Base-by-base conservation (phyloP, 2,329 filamentous ascomycete species). In the Myriosclerotinia curreyana region DNA sequence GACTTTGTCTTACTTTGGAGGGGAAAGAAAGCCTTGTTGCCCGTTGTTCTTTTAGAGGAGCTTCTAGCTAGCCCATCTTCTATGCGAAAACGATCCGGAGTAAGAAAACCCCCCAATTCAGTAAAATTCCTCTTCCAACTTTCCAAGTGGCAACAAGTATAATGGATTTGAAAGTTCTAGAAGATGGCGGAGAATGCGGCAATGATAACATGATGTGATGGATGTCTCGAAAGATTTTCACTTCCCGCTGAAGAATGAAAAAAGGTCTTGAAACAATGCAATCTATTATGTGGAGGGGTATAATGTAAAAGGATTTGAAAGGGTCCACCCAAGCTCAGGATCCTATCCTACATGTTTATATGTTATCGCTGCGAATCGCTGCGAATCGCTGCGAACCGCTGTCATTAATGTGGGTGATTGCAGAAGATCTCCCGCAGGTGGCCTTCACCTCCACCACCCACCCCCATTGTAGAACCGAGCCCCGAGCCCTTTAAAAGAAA, bases 361-460 rank as follows among this genome's bases (percentile, higher is more conserved):
- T 48, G 2, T 22, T 25, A 36, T 48, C 20, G 20, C n/a, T 36
- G 42, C 55, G 55, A 48, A 36, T 28, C 28, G 20, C n/a, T 12
- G 9, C n/a, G n/a, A n/a, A 36, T 48, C 20, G 20, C n/a, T 36
- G 42, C 55, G 55, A 48, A 36, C 42, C 28, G 20, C n/a, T 12
- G 9, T 58, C 42, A 48, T 58, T 8, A 36, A 42, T 52, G 62
- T 59, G 54, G 38, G 25, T 42, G 53, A 51, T 20, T 64, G 63
- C 63, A 62, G 50, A 62, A 60, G 51, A 64, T 62, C 63, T 61
- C 51, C 56, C 58, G 55, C 58, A 36, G 55, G 42, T 58, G 42
- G 28, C 14, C 42, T 22, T 36, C 28, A 11, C n/a, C 28, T 31
- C 28, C 28, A 31, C 38, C 36, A 15, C 34, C 15, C 22, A 48